Conservation (phyloP, 192 early-diverging fungal genomes). For the Chytriomyces hyalinus region DNA sequence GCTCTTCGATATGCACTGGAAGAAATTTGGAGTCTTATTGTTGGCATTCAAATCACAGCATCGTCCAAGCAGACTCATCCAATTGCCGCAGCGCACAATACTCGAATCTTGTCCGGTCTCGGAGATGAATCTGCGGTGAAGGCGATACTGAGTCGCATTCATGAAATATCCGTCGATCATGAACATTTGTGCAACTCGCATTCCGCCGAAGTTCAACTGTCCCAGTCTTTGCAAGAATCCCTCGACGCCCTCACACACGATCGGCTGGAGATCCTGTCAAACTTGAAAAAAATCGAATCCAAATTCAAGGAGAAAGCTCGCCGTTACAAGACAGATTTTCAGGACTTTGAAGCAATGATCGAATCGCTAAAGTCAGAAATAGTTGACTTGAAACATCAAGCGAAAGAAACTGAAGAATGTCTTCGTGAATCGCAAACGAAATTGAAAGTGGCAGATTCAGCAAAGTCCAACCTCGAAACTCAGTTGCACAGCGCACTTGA, state of each 20-base stretch:
- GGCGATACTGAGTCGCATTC: slow-evolving; percentile 16
- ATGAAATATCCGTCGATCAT: slow-evolving; percentile 28
- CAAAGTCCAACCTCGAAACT: slow-evolving; percentile 27
- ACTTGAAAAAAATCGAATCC: slow-evolving; percentile 33
- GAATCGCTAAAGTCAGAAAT: slow-evolving; percentile 11
- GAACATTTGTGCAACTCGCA: slow-evolving; percentile 25
- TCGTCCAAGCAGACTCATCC: slow-evolving; percentile 10
- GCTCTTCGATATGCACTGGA: slow-evolving; percentile 31
- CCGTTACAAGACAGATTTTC: slow-evolving; percentile 8
- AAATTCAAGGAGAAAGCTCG: slow-evolving; percentile 32
- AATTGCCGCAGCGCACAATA: neutral
- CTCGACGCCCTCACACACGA: slow-evolving; percentile 17
- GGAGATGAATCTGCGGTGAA: slow-evolving; percentile 14
- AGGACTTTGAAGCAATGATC: slow-evolving; percentile 17
- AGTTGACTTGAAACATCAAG: neutral
- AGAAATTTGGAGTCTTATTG: slow-evolving; percentile 10
- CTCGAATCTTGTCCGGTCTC: neutral
- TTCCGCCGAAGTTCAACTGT: slow-evolving; percentile 1
- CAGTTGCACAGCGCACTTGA: slow-evolving; percentile 12
- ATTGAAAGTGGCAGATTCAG: slow-evolving; percentile 3
- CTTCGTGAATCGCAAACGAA: slow-evolving; percentile 3
- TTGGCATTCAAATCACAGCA: slow-evolving; percentile 4
- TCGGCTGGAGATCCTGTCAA: neutral
- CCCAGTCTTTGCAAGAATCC: neutral
- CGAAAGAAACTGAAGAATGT: neutral